Base-by-base conservation (phyloP, 2,329 filamentous ascomycete genomes). In the Trichoderma afroharzianum region DNA sequence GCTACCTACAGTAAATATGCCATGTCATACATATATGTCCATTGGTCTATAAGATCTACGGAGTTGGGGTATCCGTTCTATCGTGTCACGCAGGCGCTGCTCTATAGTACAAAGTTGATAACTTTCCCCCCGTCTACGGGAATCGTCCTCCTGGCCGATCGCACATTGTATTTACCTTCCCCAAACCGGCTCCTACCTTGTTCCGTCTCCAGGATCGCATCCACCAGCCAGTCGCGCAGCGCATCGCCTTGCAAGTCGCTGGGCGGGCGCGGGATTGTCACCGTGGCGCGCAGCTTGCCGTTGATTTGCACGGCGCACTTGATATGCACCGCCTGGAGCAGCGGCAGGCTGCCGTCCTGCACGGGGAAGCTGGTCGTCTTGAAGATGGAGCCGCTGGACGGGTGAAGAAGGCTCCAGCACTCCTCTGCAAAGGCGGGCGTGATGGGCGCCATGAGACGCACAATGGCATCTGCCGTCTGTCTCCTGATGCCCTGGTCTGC, bases 401-500 rank as follows among this genome's bases (percentile, higher is more conserved):
- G 81, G 63, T 82, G 78, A 4, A 95, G 84, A 2, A 87, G 76
- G 73, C 87, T 85, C 93, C 93, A 97, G 79, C 90, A 93, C 82
- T 97, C 93, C 75, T 95, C 93, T 1, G 93, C 87, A 72, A 96
- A 89, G 0, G 92, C 93, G 0, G 94, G 94, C 0, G 92, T 89
- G 67, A 97, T 89, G 4, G 94, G 94, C 0, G 93, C 92, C 75
- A 95, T 84, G 83, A 97, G 88, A 63, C 89, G 88, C 53, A 95
- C 79, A 9, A 97, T 86, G 4, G 85, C 82, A 1, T 85, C 84
- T 1, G 85, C 80, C 0, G 89, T 85, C 28, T 85, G 81, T 57
- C 83, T 81, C 78, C 82, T 83, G 74, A 92, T 77, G 5, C 81
- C 64, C 4, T 78, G 76, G 47, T 84, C 82, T 3, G 81, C 81